Evolutionary conservation across 73 alveolate genomes (phyloP).

Genomic region (Symbiodinium pilosum): DNA sequence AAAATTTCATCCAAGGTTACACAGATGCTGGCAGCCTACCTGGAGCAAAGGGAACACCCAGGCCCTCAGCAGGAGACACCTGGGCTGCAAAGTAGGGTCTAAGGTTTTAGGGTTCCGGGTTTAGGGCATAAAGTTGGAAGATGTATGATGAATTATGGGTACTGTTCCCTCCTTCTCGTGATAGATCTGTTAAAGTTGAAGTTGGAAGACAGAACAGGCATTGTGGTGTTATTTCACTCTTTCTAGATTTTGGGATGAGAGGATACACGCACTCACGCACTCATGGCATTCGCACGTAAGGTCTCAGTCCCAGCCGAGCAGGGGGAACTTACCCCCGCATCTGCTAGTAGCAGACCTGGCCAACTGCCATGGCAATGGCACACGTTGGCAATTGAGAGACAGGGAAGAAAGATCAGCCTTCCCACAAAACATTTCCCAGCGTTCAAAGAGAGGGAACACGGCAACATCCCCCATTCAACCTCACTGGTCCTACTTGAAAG

Average conservation of each 20-base stretch:
- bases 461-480: not conserved
- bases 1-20: too few species aligned
- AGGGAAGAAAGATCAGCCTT: not conserved
- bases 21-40: conserved; percentile 80
- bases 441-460: not conserved
- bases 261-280: not conserved
- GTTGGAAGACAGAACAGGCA: too few species aligned
- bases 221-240: too few species aligned
- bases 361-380: too few species aligned
- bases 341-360: not conserved
- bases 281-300: not conserved
- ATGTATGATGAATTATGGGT: too few species aligned
- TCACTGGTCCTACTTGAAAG: not conserved
- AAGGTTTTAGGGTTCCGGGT: too few species aligned
- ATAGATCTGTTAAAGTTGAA: too few species aligned
- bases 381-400: not conserved
- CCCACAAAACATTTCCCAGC: not conserved
- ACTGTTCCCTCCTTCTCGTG: too few species aligned
- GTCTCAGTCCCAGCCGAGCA: not conserved
- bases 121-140: too few species aligned
- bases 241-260: too few species aligned
- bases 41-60: conserved; percentile 76
- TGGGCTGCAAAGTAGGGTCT: not conserved
- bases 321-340: not conserved
- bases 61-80: conserved; percentile 40